Conservation (phyloP, 352 stramenopile genomes). For the Phytopythium kandeliae region DNA sequence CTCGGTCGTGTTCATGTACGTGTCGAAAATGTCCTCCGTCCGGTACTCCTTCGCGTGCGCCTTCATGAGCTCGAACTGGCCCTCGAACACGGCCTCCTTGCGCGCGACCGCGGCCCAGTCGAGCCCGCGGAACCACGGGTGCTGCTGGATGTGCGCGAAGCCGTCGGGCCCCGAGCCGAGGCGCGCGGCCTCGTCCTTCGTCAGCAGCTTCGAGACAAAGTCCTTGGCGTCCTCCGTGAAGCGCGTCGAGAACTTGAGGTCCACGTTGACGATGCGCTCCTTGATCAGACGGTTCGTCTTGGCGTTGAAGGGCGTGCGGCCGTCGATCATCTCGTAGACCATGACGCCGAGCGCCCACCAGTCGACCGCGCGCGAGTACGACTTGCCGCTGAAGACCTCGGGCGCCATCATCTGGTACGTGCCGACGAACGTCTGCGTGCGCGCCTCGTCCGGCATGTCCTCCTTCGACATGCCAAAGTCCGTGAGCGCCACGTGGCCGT, state of each 20-base stretch:
- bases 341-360: slow-evolving; percentile 87
- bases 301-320: slow-evolving; percentile 81
- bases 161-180: slow-evolving; percentile 90
- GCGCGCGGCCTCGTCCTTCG: slow-evolving; percentile 89
- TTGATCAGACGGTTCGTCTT: slow-evolving; percentile 86
- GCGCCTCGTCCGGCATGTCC: slow-evolving; percentile 85
- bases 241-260: slow-evolving; percentile 75
- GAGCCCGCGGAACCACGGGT: slow-evolving; percentile 85
- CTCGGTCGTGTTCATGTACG: slow-evolving; percentile 85
- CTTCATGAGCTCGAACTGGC: slow-evolving; percentile 75
- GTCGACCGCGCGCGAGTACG: slow-evolving; percentile 85
- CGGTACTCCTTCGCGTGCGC: slow-evolving; percentile 76
- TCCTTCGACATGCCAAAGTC: slow-evolving; percentile 99
- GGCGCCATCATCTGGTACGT: slow-evolving; percentile 93
- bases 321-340: slow-evolving; percentile 89
- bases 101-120: slow-evolving; percentile 78
- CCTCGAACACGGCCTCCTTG: slow-evolving; percentile 55
- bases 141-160: slow-evolving; percentile 82
- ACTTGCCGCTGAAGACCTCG: slow-evolving; percentile 84
- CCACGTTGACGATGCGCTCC: slow-evolving; percentile 79
- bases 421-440: slow-evolving; percentile 88
- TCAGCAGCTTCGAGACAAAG: slow-evolving; percentile 88
- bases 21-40: slow-evolving; percentile 79
- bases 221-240: slow-evolving; percentile 83
- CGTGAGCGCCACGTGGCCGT: slow-evolving; percentile 96